Evolutionary conservation across 176 grass and related monocot genomes (phyloP), one percentile per base, ranked within the genome.

Genomic region (Thinopyrum elongatum): DNA sequence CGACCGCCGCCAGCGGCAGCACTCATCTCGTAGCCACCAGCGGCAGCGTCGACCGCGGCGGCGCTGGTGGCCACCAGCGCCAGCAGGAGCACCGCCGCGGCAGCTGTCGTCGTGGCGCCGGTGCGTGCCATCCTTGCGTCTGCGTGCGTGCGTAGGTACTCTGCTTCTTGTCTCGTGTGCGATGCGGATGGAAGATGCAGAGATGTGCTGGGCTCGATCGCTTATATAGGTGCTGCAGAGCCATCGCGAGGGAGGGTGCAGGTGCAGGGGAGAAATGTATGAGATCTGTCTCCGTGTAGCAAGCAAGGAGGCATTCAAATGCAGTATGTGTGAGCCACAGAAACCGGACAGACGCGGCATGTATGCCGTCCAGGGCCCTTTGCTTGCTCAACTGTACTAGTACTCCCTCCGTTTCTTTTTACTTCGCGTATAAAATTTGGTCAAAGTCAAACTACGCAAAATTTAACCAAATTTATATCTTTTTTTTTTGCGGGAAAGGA

Each of bases 1-100:
- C 39, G 72, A 5, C 72, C 26, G 28, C 73, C 74, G n/a, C 4
- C 25, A 9, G 59, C 41, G 14, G 17, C 10, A 29, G 19, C 19
- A 1, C 10, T 25, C 53, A 22, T 57, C 53, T 57, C 7, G 3
- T 8, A 7, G 10, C n/a, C 25, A n/a, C 26, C 62, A 9, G 25
- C 3, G 16, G 61, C 60, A 9, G 78, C 15, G 28, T 30, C 21
- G 17, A 4, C 41, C 10, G 30, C 38, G 55, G 55, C 4, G 21
- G 70, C 77, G 25, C 23, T 10, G 25, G 49, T 19, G 53, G 29
- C 39, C 88, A 51, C 10, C 77, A 70, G 27, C 22, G 7, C 88
- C 78, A 89, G 61, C 83, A 86, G 60, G 17, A 89, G 77, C 62
- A 41, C 10, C 25, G 38, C 78, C 16, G 61, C 83, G 13, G 36